These are phyloP conservation scores for Morella rubra DNA, from an alignment of 306 rosid genomes.

Conservation along the genomic window DNA sequence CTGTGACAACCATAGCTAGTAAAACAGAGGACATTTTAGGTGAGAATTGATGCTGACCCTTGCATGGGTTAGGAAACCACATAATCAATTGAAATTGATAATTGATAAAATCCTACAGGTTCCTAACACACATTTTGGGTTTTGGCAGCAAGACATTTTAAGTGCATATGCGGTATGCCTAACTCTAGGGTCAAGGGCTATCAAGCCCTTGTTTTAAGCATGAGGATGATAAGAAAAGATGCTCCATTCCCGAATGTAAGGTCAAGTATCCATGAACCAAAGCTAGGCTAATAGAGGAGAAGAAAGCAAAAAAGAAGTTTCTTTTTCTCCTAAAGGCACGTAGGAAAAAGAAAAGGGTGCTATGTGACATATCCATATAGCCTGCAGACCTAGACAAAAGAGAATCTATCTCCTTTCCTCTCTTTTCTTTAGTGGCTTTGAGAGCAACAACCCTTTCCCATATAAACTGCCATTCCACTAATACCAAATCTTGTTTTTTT, in stretches of 20 bases:
- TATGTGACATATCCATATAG: constrained; percentile 44
- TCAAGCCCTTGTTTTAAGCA: background rate
- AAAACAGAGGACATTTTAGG: no score
- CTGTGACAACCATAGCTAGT: no score
- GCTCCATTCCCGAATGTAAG: constrained; percentile 13
- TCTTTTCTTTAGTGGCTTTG: constrained; percentile 47
- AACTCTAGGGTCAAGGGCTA: background rate
- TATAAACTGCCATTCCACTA: constrained; percentile 35
- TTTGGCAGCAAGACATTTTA: background rate
- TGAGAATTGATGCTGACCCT: no score
- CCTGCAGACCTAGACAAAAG: constrained; percentile 43
- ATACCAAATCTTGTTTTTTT: constrained; percentile 37
- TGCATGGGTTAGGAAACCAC: background rate
- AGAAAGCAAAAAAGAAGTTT: background rate
- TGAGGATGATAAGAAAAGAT: constrained; percentile 8
- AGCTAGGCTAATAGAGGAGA: constrained; percentile 11
- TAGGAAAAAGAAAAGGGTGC: background rate
- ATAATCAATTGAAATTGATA: background rate
- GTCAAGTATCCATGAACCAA: constrained; percentile 9
- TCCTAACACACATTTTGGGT: background rate
- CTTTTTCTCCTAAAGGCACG: background rate
- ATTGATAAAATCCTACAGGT: background rate
- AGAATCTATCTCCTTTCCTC: constrained; percentile 34
- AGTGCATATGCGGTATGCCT: background rate
- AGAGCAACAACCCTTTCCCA: constrained; percentile 40